Evolutionary conservation across 768 basidiomycete genomes (phyloP), one percentile per base, ranked within the genome.

Genomic region (Gautieria morchelliformis): DNA sequence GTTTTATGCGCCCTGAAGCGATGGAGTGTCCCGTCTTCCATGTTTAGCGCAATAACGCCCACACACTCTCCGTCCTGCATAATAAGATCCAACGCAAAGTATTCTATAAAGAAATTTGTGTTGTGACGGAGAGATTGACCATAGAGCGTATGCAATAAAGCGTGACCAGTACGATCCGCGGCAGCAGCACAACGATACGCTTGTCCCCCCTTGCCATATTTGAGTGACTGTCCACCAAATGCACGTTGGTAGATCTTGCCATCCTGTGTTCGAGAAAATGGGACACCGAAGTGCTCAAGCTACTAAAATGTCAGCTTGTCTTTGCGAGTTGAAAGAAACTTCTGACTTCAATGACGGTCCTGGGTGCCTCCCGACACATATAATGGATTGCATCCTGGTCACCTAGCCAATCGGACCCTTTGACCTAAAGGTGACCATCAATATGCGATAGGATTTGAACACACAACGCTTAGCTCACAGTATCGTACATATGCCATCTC

Each of bases 51-150:
- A 68, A 98, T 89, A 52, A 99, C 96, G 75, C 96, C 96, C 58
- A 99, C 94, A 76, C 96, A 99, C 73, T 97, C 93, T 64, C 94
- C 96, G 61, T 89, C 93, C 70, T 98, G 79, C 96, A 99, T 99
- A 70, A 99, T 92, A 59, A 99, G 77, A 70, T 99, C 96, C 58
- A 95, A 82, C n/a, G 95, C 96, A 70, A 99, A 98, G 74, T 95
- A 99, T 71, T 99, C 96, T 71, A 99, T 98, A 78, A 99, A 99
- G 75, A 97, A 99, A 74, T 98, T 95, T 70, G 96, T 98, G 78
- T 98, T 86, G 78, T 99, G 96, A 58, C 93, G 87, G 60, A 99
- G 83, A 58, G 95, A 98, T 77, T 99, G 96, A 64, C 96, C 96
- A 66, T 99, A 99, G 56, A 99, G 89, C 9, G 95, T 97, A 78